phyloP scores from a whole-genome alignment of 2,329 filamentous ascomycete species.

The Hirsutella rhossiliensis region DNA sequence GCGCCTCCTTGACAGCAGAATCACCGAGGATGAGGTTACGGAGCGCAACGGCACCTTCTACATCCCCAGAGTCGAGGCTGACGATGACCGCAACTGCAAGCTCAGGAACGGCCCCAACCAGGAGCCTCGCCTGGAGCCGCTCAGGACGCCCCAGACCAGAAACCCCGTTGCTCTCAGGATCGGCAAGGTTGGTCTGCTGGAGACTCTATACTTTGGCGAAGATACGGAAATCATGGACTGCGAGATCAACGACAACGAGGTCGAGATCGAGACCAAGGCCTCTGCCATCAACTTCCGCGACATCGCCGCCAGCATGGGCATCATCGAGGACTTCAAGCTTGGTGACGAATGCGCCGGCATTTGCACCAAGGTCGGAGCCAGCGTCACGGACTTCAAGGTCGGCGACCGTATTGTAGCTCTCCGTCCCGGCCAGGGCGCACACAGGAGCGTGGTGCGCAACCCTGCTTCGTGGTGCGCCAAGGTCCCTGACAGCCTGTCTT shows the following conservation, averaged over 20 bases:
- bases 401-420: slow-evolving; percentile 20
- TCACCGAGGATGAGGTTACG: slow-evolving; percentile 10
- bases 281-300: slow-evolving; percentile 23
- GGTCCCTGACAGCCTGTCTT: slow-evolving; percentile 14
- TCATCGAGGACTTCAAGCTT: slow-evolving; percentile 9
- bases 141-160: slow-evolving; percentile 4
- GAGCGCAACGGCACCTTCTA: slow-evolving; percentile 11
- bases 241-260: slow-evolving; percentile 7
- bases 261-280: slow-evolving; percentile 19
- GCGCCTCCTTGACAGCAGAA: slow-evolving; percentile 6
- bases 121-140: slow-evolving; percentile 9
- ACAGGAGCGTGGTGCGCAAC: slow-evolving; percentile 15
- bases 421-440: slow-evolving; percentile 9
- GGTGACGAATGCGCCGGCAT: slow-evolving; percentile 15
- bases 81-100: slow-evolving; percentile 12
- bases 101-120: slow-evolving; percentile 11
- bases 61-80: slow-evolving; percentile 11
- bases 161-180: slow-evolving; percentile 7
- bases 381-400: slow-evolving; percentile 8
- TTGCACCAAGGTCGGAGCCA: slow-evolving; percentile 8
- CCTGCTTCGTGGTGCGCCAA: slow-evolving; percentile 14
- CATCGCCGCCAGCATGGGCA: slow-evolving; percentile 17
- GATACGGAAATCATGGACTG: slow-evolving; percentile 9
- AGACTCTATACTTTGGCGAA: slow-evolving; percentile 15
- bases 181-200: slow-evolving; percentile 12